Evolutionary conservation across 1,139 yeast genomes (phyloP), one percentile per base, ranked within the genome.

Genomic region (Candida neerlandica): DNA sequence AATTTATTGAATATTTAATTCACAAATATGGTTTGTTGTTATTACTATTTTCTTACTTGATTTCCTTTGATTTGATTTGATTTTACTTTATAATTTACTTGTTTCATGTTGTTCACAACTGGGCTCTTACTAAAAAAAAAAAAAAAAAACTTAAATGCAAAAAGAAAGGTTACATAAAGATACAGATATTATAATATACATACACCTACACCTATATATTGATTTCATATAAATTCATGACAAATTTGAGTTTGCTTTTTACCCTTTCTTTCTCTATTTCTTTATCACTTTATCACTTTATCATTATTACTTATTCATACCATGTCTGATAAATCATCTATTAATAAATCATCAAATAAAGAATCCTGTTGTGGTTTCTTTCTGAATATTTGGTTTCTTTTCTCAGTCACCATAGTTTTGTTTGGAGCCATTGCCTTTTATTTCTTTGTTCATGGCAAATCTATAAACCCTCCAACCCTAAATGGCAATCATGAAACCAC

Each of bases 151-250:
- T 30, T 2, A 12, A 5, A n/a, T n/a, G 4, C 15, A 11, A 14
- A 37, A 37, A 37, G 41, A 23, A 37, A 37, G 41, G 41, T 21
- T 37, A 37, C 41, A 37, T 37, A 37, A 37, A 23, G 41, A 37
- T 37, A 37, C 41, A 37, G 27, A 21, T 37, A 37, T 37, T 37
- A 21, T 7, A 37, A 37, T 21, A 37, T 37, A 37, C 41, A 37
- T n/a, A n/a, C n/a, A n/a, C n/a, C n/a, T n/a, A n/a, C 41, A 9
- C 15, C 11, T 21, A 21, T 21, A 37, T 37, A 35, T 23, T 23
- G 27, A 23, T 23, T 7, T 23, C 27, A 23, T 6, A 23, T 2
- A 23, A 23, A 6, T 7, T 23, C 27, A 23, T 23, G 27, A 7
- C 27, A 23, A n/a, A 23, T 23, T 23, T 23, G 9, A 35, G 21